phyloP scores from a whole-genome alignment of 257 asterid genomes.

The Prunella vulgaris region DNA sequence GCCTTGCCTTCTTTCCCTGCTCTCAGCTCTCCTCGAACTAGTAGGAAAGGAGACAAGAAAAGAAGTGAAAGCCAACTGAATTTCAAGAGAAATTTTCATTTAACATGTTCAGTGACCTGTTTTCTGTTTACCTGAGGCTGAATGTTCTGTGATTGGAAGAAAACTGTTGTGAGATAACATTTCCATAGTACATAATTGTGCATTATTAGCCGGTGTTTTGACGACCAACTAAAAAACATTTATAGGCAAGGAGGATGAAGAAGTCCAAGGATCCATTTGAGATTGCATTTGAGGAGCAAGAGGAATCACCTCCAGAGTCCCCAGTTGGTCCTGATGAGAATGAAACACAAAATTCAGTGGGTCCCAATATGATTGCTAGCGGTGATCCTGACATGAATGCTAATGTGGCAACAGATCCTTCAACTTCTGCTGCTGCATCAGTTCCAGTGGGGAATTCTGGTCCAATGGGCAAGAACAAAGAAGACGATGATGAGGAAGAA shows the following conservation, averaged over 20 bases:
- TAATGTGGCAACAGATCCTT: conserved; percentile 34
- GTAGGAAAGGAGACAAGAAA: neutral
- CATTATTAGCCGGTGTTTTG: neutral
- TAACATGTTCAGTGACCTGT: neutral
- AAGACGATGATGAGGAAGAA: conserved; percentile 92
- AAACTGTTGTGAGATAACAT: neutral
- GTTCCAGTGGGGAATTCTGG: conserved; percentile 36
- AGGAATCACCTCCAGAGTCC: conserved; percentile 85
- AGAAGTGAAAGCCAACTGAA: neutral
- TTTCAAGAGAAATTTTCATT: neutral
- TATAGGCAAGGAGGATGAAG: conserved; percentile 48
- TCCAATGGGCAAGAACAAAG: conserved; percentile 55
- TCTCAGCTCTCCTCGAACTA: neutral
- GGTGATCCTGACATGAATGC: conserved; percentile 38
- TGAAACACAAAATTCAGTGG: conserved; percentile 50
- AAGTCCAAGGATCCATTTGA: conserved; percentile 95
- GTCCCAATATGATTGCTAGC: conserved; percentile 25
- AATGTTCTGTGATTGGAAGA: neutral
- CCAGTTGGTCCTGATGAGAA: conserved; percentile 65
- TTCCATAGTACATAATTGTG: no score
- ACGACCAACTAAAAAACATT: neutral
- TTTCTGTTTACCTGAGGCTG: neutral
- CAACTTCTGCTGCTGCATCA: conserved; percentile 33
- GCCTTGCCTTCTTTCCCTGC: neutral
- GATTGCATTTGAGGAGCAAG: conserved; percentile 83